Evolutionary conservation across 2,329 filamentous ascomycete species (phyloP).

Genomic region (Arthrobotrys musiformis): DNA sequence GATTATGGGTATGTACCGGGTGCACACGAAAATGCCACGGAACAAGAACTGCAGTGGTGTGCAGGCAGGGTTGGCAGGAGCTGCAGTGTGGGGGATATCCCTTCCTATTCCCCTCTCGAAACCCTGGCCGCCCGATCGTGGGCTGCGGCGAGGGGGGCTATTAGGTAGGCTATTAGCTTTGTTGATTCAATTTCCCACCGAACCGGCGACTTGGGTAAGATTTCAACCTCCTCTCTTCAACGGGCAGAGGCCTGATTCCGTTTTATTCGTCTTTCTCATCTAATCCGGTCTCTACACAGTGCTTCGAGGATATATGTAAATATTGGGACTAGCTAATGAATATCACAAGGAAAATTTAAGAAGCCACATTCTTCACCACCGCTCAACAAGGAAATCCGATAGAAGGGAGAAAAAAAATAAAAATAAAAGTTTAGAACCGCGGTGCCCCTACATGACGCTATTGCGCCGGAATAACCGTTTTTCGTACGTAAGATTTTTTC

Average conservation of each 20-base stretch:
- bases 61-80: conserved; percentile 26
- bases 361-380: conserved; percentile 26
- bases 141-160: conserved; percentile 28
- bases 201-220: conserved; percentile 34
- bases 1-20: neutral
- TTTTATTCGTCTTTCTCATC: neutral
- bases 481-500: conserved; percentile 54
- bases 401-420: no score
- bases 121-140: conserved; percentile 37
- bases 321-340: conserved; percentile 21
- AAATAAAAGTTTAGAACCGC: conserved; percentile 17
- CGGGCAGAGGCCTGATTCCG: neutral
- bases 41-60: conserved; percentile 20
- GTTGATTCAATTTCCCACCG: conserved; percentile 10
- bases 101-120: conserved; percentile 26
- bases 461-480: conserved; percentile 56
- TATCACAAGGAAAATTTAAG: conserved; percentile 37
- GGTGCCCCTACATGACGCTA: conserved; percentile 55
- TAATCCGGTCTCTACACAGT: neutral
- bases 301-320: neutral
- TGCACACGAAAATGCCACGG: conserved; percentile 48
- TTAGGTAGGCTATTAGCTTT: conserved; percentile 7
- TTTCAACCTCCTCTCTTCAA: conserved; percentile 40
- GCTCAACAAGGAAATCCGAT: neutral
- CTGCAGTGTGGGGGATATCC: conserved; percentile 40